Conservation (phyloP, 2,329 filamentous ascomycete species). For the Hypoxylon rubiginosum region DNA sequence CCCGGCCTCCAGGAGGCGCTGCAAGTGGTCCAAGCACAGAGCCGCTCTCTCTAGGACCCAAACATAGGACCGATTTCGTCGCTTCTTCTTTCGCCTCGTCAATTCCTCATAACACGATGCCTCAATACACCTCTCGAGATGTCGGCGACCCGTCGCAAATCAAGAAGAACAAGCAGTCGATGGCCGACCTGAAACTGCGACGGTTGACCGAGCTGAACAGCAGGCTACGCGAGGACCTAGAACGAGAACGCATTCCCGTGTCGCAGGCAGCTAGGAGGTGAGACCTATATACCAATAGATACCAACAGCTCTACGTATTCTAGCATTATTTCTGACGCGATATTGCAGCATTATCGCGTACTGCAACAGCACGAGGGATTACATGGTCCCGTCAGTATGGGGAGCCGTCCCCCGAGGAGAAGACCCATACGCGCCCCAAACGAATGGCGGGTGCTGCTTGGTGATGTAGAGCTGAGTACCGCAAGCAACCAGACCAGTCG, state of each 20-base stretch:
- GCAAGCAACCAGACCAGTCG: conserved; percentile 32
- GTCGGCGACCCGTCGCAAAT: conserved; percentile 76
- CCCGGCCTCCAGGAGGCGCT: conserved; percentile 39
- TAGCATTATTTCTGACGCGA: conserved; percentile 34
- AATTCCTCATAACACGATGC: conserved; percentile 62
- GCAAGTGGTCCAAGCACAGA: conserved; percentile 44
- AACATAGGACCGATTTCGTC: conserved; percentile 34
- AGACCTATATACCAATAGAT: conserved; percentile 51
- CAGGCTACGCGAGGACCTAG: conserved; percentile 93
- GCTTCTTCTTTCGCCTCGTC: conserved; percentile 32
- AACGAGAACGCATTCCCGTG: conserved; percentile 94
- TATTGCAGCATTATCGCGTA: conserved; percentile 91
- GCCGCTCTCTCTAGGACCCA: conserved; percentile 35
- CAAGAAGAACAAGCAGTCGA: conserved; percentile 97
- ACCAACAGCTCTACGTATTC: not conserved
- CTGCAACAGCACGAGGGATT: conserved; percentile 97
- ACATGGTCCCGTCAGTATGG: conserved; percentile 99
- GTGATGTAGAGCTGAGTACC: conserved; percentile 78
- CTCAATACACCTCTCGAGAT: conserved; percentile 76
- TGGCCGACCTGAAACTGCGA: conserved; percentile 97
- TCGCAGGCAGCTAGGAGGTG: conserved; percentile 92
- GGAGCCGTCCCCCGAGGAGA: conserved; percentile 93
- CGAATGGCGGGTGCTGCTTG: conserved; percentile 91
- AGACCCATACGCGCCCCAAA: conserved; percentile 98
- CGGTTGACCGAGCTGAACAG: conserved; percentile 97